phyloP scores from a whole-genome alignment of 441 rosid genomes.

The Bruguiera hainesii region DNA sequence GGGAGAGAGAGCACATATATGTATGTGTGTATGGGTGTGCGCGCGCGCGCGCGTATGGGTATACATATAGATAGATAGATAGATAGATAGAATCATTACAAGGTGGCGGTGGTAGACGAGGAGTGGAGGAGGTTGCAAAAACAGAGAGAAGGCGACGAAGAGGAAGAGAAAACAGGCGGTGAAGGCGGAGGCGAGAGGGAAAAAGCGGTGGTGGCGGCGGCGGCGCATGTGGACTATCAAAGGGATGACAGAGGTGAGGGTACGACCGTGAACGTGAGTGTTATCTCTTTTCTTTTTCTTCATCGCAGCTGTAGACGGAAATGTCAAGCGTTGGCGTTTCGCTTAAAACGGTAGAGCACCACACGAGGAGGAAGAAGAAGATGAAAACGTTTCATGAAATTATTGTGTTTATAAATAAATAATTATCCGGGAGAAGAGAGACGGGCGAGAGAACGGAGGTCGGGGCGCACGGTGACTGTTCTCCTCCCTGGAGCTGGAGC shows the following conservation, averaged over 20 bases:
- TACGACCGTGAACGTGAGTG: not conserved
- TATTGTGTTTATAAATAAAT: too few species aligned
- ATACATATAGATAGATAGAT: not conserved
- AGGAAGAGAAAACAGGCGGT: conserved; percentile 49
- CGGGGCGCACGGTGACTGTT: too few species aligned
- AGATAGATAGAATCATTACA: not conserved
- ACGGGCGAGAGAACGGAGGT: too few species aligned
- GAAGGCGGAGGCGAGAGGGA: conserved; percentile 47
- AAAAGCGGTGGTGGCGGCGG: conserved; percentile 44
- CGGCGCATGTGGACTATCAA: conserved; percentile 42
- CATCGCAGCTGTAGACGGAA: conserved; percentile 9
- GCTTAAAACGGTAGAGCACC: too few species aligned
- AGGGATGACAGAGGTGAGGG: conserved; percentile 7
- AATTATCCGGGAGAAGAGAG: too few species aligned
- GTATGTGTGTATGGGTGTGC: too few species aligned
- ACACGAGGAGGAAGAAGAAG: too few species aligned
- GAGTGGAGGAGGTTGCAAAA: conserved; percentile 40
- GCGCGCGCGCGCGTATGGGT: too few species aligned
- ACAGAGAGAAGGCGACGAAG: conserved; percentile 38
- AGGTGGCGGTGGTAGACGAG: conserved; percentile 19
- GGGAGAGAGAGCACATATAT: not conserved
- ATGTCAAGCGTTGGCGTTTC: not conserved
- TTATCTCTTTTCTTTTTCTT: conserved; percentile 44
- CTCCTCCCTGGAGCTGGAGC: too few species aligned
- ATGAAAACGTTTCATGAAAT: too few species aligned